Evolutionary conservation across 441 rosid genomes (phyloP).

Genomic region (Erodium texanum): DNA sequence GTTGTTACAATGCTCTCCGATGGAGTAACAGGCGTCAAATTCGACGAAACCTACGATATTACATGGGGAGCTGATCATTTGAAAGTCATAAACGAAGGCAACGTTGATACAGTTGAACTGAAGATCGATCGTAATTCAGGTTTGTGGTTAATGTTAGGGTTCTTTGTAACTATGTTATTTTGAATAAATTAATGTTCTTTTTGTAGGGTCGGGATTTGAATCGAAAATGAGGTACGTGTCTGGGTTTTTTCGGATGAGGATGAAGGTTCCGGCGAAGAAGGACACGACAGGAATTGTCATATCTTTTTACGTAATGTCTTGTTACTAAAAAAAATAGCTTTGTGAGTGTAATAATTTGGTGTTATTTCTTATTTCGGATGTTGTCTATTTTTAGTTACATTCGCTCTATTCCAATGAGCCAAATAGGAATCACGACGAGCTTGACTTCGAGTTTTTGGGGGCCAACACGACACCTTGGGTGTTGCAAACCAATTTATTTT

Average conservation of each 20-base stretch:
- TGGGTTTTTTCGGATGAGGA: neutral
- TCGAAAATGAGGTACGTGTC: neutral
- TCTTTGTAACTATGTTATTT: no score
- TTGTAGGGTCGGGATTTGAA: neutral
- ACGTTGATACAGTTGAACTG: neutral
- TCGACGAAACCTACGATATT: neutral
- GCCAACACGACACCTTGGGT: slow-evolving; percentile 55
- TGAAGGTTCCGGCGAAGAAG: neutral
- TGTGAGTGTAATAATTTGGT: neutral
- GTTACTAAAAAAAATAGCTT: no score
- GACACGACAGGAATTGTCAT: neutral
- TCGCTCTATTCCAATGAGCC: slow-evolving; percentile 27
- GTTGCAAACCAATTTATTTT: slow-evolving; percentile 53
- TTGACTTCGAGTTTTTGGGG: slow-evolving; percentile 65
- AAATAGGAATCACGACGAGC: slow-evolving; percentile 30
- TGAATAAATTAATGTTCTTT: no score
- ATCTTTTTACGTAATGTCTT: neutral
- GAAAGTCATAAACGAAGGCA: no score
- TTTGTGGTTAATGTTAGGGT: no score
- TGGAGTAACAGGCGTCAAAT: neutral
- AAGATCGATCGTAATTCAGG: neutral
- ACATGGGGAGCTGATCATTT: neutral
- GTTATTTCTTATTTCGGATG: neutral
- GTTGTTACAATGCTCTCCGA: neutral
- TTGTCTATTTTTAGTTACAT: slow-evolving; percentile 30